These are phyloP conservation scores for Dioscorea zingiberensis DNA, from an alignment of 106 monocot species.

Conservation along the genomic window DNA sequence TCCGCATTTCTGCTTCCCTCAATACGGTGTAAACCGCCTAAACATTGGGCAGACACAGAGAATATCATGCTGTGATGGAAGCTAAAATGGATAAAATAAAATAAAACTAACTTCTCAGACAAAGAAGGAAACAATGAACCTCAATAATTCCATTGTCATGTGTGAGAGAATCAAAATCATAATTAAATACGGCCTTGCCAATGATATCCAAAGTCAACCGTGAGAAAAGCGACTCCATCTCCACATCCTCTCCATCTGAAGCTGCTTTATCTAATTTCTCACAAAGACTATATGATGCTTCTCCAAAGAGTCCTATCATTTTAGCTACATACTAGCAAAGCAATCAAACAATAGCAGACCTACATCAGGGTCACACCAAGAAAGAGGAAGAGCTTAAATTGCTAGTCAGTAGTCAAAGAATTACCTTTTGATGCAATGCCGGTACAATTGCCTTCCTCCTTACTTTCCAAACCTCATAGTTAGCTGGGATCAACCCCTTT, in stretches of 20 bases:
- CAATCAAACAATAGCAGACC: constrained; percentile 2
- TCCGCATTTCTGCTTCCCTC: constrained; percentile 85
- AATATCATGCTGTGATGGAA: background rate
- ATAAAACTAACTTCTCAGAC: background rate
- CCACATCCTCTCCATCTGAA: constrained; percentile 76
- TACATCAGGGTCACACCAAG: background rate
- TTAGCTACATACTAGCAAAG: constrained; percentile 67
- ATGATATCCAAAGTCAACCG: constrained; percentile 89
- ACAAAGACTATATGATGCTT: constrained; percentile 74
- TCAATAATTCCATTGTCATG: constrained; percentile 87
- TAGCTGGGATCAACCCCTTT: constrained; percentile 92
- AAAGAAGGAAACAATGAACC: constrained; percentile 25
- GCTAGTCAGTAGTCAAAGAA: background rate
- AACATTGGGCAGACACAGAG: constrained; percentile 2
- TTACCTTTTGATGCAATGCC: constrained; percentile 91
- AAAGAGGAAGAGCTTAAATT: background rate
- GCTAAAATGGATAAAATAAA: background rate
- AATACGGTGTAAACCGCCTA: constrained; percentile 85
- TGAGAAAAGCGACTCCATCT: constrained; percentile 97
- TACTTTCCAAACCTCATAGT: constrained; percentile 81
- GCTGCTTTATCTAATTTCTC: constrained; percentile 82
- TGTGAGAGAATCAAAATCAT: constrained; percentile 94
- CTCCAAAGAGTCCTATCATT: constrained; percentile 77
- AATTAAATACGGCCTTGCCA: constrained; percentile 96
- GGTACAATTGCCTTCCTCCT: constrained; percentile 84